phyloP scores from a whole-genome alignment of 441 rosid species.

The Dalechampia spathulata region DNA sequence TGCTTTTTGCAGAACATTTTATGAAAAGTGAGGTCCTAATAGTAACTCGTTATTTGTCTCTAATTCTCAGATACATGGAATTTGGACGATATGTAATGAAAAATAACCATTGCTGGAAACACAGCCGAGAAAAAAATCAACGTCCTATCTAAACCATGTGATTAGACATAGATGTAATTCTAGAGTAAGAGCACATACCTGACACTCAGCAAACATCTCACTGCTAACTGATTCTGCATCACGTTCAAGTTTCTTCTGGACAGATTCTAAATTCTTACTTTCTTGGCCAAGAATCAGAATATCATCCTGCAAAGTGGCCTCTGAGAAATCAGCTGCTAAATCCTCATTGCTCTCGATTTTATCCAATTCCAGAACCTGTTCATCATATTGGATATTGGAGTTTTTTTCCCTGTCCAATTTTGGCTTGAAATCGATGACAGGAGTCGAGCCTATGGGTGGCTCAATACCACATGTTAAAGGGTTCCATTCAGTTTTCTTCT shows the following conservation, averaged over 20 bases:
- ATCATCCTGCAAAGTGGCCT: slow-evolving; percentile 69
- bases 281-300: slow-evolving; percentile 54
- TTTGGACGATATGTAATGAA: neutral
- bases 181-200: slow-evolving; percentile 41
- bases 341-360: slow-evolving; percentile 19
- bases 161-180: neutral
- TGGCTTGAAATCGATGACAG: slow-evolving; percentile 24
- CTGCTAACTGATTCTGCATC: slow-evolving; percentile 91
- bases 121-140: too few species aligned
- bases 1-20: neutral
- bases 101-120: neutral
- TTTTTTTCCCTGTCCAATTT: slow-evolving; percentile 27
- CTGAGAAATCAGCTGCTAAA: slow-evolving; percentile 31
- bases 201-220: slow-evolving; percentile 96
- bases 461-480: slow-evolving; percentile 16
- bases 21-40: neutral
- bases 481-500: slow-evolving; percentile 24
- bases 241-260: slow-evolving; percentile 90
- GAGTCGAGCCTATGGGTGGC: slow-evolving; percentile 20
- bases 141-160: neutral
- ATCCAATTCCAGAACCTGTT: slow-evolving; percentile 18
- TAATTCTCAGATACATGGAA: neutral
- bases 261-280: slow-evolving; percentile 50
- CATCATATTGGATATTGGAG: slow-evolving; percentile 12
- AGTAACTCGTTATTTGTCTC: neutral